Percentiles rank a stretch among this genome's conserved stretches.
These are phyloP conservation scores for Pezicula carpinea DNA, from an alignment of 2,329 filamentous ascomycete genomes.

Conservation along the genomic window DNA sequence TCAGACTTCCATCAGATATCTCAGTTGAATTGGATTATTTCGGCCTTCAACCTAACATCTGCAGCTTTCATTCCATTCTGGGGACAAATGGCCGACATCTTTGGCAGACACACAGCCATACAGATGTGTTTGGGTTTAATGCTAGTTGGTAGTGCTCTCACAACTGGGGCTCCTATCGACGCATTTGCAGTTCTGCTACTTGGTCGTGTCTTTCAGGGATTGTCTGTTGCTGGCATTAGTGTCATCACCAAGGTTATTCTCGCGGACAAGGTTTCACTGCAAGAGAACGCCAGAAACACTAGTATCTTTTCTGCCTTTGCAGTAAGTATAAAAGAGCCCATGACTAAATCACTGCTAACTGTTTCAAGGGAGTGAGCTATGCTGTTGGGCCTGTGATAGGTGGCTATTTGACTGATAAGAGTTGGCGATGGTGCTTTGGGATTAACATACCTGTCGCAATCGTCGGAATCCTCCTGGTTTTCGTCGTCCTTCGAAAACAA, in stretches of 20 bases:
- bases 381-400: constrained; percentile 49
- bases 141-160: constrained; percentile 55
- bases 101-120: constrained; percentile 53
- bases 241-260: constrained; percentile 56
- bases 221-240: constrained; percentile 56
- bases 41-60: constrained; percentile 61
- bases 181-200: constrained; percentile 55
- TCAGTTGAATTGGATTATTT: constrained; percentile 63
- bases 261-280: constrained; percentile 54
- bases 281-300: constrained; percentile 56
- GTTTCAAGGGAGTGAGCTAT: constrained; percentile 37
- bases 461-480: constrained; percentile 46
- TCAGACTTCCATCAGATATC: constrained; percentile 52
- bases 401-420: constrained; percentile 43
- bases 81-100: constrained; percentile 58
- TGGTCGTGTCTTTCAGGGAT: constrained; percentile 56
- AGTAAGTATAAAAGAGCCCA: constrained; percentile 27
- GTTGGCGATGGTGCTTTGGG: constrained; percentile 64
- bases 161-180: constrained; percentile 48
- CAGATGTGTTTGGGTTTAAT: constrained; percentile 52
- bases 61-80: constrained; percentile 63
- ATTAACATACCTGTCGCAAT: constrained; percentile 51
- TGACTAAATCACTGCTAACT: constrained; percentile 26
- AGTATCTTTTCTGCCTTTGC: constrained; percentile 54
- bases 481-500: constrained; percentile 51